phyloP scores from a whole-genome alignment of 1,284 basidiomycete genomes.

The Ganoderma meredithae region DNA sequence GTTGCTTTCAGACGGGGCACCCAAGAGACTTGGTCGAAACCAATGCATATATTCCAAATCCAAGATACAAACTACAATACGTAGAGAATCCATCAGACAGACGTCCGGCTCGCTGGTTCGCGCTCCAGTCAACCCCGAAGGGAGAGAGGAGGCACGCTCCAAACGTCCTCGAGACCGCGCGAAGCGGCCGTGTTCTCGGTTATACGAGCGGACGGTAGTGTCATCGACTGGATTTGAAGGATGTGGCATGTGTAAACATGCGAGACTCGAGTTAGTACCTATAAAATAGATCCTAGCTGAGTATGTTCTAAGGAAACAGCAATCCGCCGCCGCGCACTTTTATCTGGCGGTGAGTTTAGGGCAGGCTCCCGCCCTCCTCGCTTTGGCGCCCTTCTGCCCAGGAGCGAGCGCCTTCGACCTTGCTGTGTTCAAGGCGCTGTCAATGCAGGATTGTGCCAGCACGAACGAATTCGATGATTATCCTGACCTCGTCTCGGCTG shows the following conservation, averaged over 20 bases:
- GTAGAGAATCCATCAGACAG: slow-evolving; percentile 28
- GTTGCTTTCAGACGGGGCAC: neutral
- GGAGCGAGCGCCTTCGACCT: too few species aligned
- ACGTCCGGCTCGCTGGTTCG: slow-evolving; percentile 31
- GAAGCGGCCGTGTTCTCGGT: slow-evolving; percentile 52
- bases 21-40: neutral
- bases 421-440: too few species aligned
- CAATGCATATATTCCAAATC: neutral
- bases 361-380: slow-evolving; percentile 12
- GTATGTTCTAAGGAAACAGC: slow-evolving; percentile 75
- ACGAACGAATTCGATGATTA: neutral
- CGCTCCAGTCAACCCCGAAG: slow-evolving; percentile 26
- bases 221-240: slow-evolving; percentile 86
- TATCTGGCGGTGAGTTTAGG: slow-evolving; percentile 30
- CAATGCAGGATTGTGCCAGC: too few species aligned
- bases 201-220: slow-evolving; percentile 71
- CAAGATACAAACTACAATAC: neutral
- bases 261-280: slow-evolving; percentile 90
- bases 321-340: slow-evolving; percentile 50
- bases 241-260: slow-evolving; percentile 87
- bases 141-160: slow-evolving; percentile 22
- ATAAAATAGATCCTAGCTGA: slow-evolving; percentile 90
- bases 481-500: neutral
- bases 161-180: slow-evolving; percentile 31
- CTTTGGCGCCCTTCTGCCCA: neutral